Evolutionary conservation across 768 basidiomycete genomes (phyloP).

Genomic region (Pulveroboletus sp.): DNA sequence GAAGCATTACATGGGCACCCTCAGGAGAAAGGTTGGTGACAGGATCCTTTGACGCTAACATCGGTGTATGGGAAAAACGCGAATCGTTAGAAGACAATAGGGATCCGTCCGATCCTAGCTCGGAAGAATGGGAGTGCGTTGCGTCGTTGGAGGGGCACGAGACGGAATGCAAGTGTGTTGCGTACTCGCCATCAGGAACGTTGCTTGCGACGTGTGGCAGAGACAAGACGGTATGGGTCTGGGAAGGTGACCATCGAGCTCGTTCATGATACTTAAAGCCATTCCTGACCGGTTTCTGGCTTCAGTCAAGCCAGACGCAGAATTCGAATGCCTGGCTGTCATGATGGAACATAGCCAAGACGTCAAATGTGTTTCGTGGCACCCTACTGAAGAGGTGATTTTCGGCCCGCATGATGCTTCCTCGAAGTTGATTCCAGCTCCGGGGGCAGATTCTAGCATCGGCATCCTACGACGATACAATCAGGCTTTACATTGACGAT

Average conservation of each 20-base stretch:
- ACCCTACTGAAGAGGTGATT: slow-evolving; percentile 88
- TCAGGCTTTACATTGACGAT: slow-evolving; percentile 92
- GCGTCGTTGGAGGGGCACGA: slow-evolving; percentile 92
- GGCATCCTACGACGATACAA: slow-evolving; percentile 94
- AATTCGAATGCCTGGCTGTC: slow-evolving; percentile 94
- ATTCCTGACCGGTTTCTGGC: neutral
- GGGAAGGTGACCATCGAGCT: slow-evolving; percentile 71
- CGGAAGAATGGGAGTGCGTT: slow-evolving; percentile 85
- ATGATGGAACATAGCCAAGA: slow-evolving; percentile 97
- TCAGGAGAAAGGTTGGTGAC: slow-evolving; percentile 85
- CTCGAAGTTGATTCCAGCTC: slow-evolving; percentile 7
- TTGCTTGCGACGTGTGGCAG: slow-evolving; percentile 92
- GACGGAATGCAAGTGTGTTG: slow-evolving; percentile 92
- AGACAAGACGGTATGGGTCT: slow-evolving; percentile 98
- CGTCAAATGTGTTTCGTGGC: slow-evolving; percentile 94
- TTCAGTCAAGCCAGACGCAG: slow-evolving; percentile 83
- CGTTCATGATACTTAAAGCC: neutral
- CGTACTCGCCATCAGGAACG: slow-evolving; percentile 70
- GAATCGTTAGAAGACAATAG: slow-evolving; percentile 38
- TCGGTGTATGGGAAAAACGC: slow-evolving; percentile 87
- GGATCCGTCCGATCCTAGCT: slow-evolving; percentile 24
- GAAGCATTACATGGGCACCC: slow-evolving; percentile 85
- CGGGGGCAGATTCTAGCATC: slow-evolving; percentile 84
- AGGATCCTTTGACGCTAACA: slow-evolving; percentile 90
- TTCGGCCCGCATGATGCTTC: neutral